A percentile compares a stretch with the other conserved stretches of the same genome.
Conservation (phyloP, 106 monocot species). For the Dendrobium chrysotoxum region DNA sequence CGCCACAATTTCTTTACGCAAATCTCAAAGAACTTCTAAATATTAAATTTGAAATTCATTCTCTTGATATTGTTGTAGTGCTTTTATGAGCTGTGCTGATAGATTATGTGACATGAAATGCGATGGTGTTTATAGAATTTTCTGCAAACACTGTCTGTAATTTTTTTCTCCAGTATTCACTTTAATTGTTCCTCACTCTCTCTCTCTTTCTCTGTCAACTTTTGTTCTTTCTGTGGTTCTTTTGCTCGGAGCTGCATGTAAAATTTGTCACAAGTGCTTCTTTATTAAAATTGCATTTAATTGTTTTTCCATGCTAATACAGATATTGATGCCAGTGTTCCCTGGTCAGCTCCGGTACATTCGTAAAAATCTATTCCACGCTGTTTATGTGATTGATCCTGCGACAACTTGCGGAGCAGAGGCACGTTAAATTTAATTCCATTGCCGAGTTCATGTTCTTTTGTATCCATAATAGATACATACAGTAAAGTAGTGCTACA, state of each 20-base stretch:
- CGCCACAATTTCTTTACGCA: background rate
- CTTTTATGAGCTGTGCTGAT: background rate
- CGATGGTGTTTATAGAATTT: background rate
- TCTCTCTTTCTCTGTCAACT: background rate
- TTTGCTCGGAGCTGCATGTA: background rate
- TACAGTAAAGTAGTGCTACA: background rate
- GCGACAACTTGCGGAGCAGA: slow-evolving; percentile 73
- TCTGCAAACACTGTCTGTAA: background rate
- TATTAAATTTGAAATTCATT: background rate
- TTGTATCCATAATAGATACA: background rate
- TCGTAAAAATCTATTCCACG: slow-evolving; percentile 93
- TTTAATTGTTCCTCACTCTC: background rate
- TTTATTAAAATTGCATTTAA: background rate
- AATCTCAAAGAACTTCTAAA: background rate
- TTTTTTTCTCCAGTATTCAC: background rate
- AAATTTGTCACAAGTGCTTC: background rate
- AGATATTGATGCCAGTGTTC: slow-evolving; percentile 94
- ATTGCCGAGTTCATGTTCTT: background rate
- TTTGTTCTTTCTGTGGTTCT: slow-evolving; percentile 5
- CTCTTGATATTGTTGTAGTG: background rate
- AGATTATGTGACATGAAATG: background rate
- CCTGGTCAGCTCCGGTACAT: slow-evolving; percentile 96
- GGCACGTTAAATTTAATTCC: slow-evolving; percentile 25
- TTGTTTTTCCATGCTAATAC: slow-evolving; percentile 8
- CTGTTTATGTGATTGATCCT: slow-evolving; percentile 94